These are phyloP conservation scores for Suillus americanus DNA, from an alignment of 768 basidiomycete species.

Conservation along the genomic window DNA sequence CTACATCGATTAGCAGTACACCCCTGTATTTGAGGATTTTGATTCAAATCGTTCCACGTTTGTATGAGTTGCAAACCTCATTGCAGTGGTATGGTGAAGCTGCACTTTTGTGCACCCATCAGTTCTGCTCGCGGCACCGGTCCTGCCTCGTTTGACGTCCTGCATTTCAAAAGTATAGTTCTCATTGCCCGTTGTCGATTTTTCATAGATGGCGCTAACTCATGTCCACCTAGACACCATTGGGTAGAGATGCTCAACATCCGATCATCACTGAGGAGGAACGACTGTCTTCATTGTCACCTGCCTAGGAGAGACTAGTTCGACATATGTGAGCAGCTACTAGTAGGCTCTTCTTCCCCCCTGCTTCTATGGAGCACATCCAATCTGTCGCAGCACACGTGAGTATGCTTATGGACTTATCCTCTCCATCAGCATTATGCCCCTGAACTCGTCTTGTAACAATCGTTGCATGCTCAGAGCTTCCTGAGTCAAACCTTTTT, in stretches of 20 bases:
- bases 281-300: background rate
- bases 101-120: background rate
- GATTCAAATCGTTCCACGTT: background rate
- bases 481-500: background rate
- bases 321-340: background rate
- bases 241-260: background rate
- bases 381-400: background rate
- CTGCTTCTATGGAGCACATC: background rate
- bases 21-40: background rate
- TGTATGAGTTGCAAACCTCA: background rate
- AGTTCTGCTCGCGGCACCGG: background rate
- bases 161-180: background rate
- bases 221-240: background rate
- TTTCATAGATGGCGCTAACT: background rate
- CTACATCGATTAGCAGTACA: background rate
- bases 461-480: background rate
- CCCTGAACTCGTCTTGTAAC: background rate
- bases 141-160: background rate
- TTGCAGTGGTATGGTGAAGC: background rate
- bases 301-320: background rate
- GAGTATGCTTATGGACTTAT: background rate
- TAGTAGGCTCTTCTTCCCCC: background rate
- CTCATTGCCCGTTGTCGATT: background rate
- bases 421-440: background rate
- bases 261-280: background rate